phyloP scores from a whole-genome alignment of 2,329 filamentous ascomycete genomes.

The Tricladium varicosporioides region DNA sequence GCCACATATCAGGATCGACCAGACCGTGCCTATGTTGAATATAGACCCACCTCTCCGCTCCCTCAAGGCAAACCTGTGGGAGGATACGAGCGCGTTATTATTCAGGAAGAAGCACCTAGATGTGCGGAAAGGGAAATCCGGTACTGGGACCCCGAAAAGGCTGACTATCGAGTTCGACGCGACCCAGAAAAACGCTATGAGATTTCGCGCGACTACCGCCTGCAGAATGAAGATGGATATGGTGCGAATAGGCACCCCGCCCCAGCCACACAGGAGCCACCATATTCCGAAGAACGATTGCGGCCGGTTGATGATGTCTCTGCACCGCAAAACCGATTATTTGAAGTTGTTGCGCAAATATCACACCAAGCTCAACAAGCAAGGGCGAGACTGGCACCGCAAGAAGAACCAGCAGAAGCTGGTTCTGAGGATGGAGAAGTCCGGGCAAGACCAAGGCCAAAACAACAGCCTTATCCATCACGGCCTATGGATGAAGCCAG shows the following conservation, averaged over 20 bases:
- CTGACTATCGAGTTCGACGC: slow-evolving; percentile 21
- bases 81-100: slow-evolving; percentile 18
- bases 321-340: slow-evolving; percentile 26
- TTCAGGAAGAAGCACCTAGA: slow-evolving; percentile 20
- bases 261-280: too few relatives aligned
- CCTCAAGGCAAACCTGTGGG: slow-evolving; percentile 10
- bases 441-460: slow-evolving; percentile 19
- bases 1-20: slow-evolving; percentile 10
- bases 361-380: slow-evolving; percentile 29
- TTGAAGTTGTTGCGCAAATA: slow-evolving; percentile 30
- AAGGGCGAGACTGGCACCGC: slow-evolving; percentile 18
- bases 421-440: slow-evolving; percentile 40
- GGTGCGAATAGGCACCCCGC: slow-evolving; percentile 11
- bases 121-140: slow-evolving; percentile 18
- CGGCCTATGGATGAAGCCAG: slow-evolving; percentile 28
- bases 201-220: slow-evolving; percentile 12
- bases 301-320: slow-evolving; percentile 18
- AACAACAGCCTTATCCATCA: slow-evolving; percentile 6
- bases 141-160: slow-evolving; percentile 20
- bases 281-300: slow-evolving; percentile 8
- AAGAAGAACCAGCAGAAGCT: slow-evolving; percentile 26
- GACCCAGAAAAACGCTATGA: slow-evolving; percentile 5
- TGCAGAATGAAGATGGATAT: slow-evolving; percentile 19
- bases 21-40: slow-evolving; percentile 14
- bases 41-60: slow-evolving; percentile 10